Conservation (phyloP, 1,284 basidiomycete genomes). For the Dichomitus squalens region DNA sequence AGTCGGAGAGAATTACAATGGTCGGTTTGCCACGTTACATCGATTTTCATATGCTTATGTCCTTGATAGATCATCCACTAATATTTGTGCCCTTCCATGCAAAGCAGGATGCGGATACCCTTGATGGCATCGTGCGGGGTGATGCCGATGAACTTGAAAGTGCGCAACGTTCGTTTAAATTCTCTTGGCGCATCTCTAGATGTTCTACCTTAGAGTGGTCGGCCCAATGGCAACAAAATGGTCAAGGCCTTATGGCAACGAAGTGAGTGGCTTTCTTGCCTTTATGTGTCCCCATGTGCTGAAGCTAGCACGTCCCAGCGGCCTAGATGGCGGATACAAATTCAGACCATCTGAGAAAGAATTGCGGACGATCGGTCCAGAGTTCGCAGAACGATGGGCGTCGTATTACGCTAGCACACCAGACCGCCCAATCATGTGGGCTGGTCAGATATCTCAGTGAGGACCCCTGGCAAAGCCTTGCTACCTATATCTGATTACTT, state of each 20-base stretch:
- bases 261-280: conserved; percentile 37
- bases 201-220: conserved; percentile 34
- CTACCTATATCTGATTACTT: not conserved
- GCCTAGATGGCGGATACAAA: conserved; percentile 48
- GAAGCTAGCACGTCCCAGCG: conserved; percentile 28
- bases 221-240: conserved; percentile 43
- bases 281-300: not conserved
- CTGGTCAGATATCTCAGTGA: conserved; percentile 21
- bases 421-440: conserved; percentile 46
- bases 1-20: conserved; percentile 60
- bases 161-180: conserved; percentile 13
- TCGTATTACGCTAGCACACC: conserved; percentile 41
- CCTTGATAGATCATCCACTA: conserved; percentile 44
- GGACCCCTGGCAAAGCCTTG: not conserved
- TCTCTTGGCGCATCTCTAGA: not conserved
- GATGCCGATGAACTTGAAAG: conserved; percentile 35
- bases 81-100: conserved; percentile 39
- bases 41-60: not conserved
- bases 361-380: conserved; percentile 42
- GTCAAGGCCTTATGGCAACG: conserved; percentile 47
- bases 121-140: conserved; percentile 45
- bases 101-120: conserved; percentile 41
- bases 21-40: conserved; percentile 27
- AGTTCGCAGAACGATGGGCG: conserved; percentile 42
- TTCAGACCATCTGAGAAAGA: conserved; percentile 46